These are phyloP conservation scores for Thraustochytrium sp. DNA, from an alignment of 352 stramenopile genomes.

Conservation along the genomic window DNA sequence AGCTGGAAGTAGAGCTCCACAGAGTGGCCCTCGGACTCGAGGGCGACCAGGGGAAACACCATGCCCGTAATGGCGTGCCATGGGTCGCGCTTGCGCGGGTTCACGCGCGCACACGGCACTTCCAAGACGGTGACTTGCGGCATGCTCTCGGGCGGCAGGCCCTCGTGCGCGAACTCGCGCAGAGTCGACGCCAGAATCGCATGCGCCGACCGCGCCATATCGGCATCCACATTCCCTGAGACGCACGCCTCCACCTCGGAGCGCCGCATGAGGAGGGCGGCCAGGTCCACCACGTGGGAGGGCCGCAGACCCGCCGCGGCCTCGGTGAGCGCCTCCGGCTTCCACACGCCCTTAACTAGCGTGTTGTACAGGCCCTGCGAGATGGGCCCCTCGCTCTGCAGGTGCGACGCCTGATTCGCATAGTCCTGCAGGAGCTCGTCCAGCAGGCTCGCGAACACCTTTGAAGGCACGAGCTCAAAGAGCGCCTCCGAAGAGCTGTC, in stretches of 20 bases:
- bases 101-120: neutral
- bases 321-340: neutral
- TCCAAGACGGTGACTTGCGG: neutral
- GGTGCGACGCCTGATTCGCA: constrained; percentile 20
- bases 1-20: constrained; percentile 78
- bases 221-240: neutral
- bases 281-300: neutral
- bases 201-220: neutral
- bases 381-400: constrained; percentile 3
- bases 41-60: constrained; percentile 1
- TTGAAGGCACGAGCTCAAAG: neutral
- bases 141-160: neutral
- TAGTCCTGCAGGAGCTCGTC: neutral
- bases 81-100: neutral
- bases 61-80: constrained; percentile 2
- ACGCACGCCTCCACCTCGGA: neutral
- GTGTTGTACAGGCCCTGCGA: constrained; percentile 19
- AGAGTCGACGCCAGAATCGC: neutral
- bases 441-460: neutral
- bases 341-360: constrained; percentile 18
- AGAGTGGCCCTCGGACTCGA: constrained; percentile 62
- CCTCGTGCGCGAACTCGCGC: neutral
- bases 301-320: neutral
- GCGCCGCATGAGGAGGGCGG: neutral
- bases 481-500: no score